Conservation (phyloP, 1,284 basidiomycete genomes). For the Ceraceosorus guamensis region DNA sequence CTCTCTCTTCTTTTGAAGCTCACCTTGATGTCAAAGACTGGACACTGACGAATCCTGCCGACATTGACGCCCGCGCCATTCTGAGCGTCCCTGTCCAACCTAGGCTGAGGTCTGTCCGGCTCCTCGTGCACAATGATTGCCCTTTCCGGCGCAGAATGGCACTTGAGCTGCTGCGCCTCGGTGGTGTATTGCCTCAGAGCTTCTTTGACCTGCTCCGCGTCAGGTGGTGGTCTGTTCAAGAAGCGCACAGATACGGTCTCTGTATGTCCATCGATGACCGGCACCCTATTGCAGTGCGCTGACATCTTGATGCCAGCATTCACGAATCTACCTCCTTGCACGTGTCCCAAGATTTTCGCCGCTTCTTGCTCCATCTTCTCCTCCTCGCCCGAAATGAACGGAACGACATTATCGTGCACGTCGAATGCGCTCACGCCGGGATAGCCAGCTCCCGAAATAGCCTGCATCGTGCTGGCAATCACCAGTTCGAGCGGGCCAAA, state of each 20-base stretch:
- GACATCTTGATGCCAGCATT: slow-evolving; percentile 73
- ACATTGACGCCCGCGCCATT: slow-evolving; percentile 87
- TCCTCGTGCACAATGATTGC: slow-evolving; percentile 90
- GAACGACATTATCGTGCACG: slow-evolving; percentile 93
- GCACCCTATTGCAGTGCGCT: slow-evolving; percentile 84
- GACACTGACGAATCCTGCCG: slow-evolving; percentile 80
- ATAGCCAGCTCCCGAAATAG: slow-evolving; percentile 94
- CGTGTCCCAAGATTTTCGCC: slow-evolving; percentile 79
- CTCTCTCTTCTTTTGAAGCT: not conserved
- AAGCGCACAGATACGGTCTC: slow-evolving; percentile 84
- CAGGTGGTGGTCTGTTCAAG: slow-evolving; percentile 68
- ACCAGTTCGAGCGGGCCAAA: slow-evolving; percentile 89
- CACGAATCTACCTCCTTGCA: slow-evolving; percentile 58
- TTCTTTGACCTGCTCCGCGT: slow-evolving; percentile 76
- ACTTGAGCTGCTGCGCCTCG: slow-evolving; percentile 69
- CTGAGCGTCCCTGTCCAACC: slow-evolving; percentile 83
- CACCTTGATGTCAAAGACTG: slow-evolving; percentile 65
- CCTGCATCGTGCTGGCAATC: slow-evolving; percentile 92
- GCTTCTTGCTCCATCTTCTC: slow-evolving; percentile 98
- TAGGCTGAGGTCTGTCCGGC: slow-evolving; percentile 84
- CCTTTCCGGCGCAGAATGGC: slow-evolving; percentile 76
- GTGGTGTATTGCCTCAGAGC: slow-evolving; percentile 69
- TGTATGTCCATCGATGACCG: slow-evolving; percentile 85
- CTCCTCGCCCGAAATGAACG: slow-evolving; percentile 80
- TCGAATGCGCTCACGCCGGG: slow-evolving; percentile 86